A percentile compares a stretch with the other conserved stretches of the same genome.
Evolutionary conservation across 1,139 yeast genomes (phyloP).

Genomic region (Pichia sp.): DNA sequence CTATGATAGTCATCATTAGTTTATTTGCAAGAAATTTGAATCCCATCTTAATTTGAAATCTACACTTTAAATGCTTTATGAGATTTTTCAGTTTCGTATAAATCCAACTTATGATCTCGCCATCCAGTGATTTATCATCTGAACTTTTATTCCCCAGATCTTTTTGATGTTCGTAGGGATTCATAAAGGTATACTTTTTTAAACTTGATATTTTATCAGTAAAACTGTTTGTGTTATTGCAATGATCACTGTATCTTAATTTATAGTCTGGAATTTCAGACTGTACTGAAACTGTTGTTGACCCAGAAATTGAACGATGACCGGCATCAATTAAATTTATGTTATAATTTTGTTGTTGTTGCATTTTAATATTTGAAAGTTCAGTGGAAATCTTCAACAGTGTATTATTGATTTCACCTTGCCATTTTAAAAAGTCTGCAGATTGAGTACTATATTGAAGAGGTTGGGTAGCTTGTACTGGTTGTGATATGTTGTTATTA

Average conservation of each 20-base stretch:
- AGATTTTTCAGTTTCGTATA: conserved; percentile 5
- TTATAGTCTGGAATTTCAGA: conserved; percentile 9
- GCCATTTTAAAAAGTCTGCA: conserved; percentile 29
- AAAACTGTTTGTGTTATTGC: background rate
- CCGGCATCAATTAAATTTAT: conserved; percentile 4
- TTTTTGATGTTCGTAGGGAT: background rate
- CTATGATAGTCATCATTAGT: background rate
- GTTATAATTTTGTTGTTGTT: background rate
- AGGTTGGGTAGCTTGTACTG: background rate
- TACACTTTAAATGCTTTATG: background rate
- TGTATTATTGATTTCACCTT: conserved; percentile 28
- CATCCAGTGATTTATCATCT: background rate
- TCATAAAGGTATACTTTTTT: background rate
- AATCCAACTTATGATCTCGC: background rate
- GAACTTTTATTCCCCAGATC: background rate
- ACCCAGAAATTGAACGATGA: conserved; percentile 11
- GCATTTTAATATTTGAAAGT: conserved; percentile 19
- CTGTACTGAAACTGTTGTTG: conserved; percentile 8
- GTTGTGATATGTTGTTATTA: background rate
- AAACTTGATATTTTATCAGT: background rate
- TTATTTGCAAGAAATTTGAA: background rate
- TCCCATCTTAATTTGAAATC: background rate
- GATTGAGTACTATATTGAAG: background rate
- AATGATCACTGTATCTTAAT: background rate
- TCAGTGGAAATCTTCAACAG: conserved; percentile 26